Base-by-base conservation (phyloP, 805 yeast species). In the Kodamaea lidongshanica region DNA sequence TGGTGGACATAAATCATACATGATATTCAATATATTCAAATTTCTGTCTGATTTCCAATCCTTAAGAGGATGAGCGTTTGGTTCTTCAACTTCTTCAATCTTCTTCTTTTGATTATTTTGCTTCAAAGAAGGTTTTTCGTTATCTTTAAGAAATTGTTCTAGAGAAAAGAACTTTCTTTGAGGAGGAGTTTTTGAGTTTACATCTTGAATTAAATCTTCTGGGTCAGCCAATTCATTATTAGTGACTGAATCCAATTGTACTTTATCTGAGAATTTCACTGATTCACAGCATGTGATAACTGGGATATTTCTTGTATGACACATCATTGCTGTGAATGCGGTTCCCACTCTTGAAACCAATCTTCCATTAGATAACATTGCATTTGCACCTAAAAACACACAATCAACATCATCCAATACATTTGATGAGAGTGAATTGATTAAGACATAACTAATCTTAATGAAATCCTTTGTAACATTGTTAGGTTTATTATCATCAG, bases 201-300 rank as follows among this genome's bases (percentile, higher is more conserved):
- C 61, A 32, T 54, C 50, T 27, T 63, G 64, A n/a, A 77, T 61
- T 40, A 83, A 63, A 52, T 79, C 88, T 33, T 80, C 81, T 13
- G 77, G 69, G 52, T 83, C 94, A 7, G 86, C 89, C 35, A 92
- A 68, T 56, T 92, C 98, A 57, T 92, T 92, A 40, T 78, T 74
- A 1, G 97, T 85, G 15, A 92, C 95, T n/a, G 95, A 79, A 54
- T 92, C 98, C 37, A 92, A 72, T 60, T 89, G 97, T 7, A 92
- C 96, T 45, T 92, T 77, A 54, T 92, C 97, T 16, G 94, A 77
- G 50, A 92, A 92, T 59, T 92, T 92, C 57, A 92, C 74, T 30
- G 89, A 77, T 58, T 92, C 98, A 61, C 97, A 89, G 48, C 96
- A 85, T 1, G 94, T 95, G 39, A 92, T 68, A 5, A 92, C 96